phyloP scores from a whole-genome alignment of 2,329 filamentous ascomycete genomes.

The Raffaelea arxii region DNA sequence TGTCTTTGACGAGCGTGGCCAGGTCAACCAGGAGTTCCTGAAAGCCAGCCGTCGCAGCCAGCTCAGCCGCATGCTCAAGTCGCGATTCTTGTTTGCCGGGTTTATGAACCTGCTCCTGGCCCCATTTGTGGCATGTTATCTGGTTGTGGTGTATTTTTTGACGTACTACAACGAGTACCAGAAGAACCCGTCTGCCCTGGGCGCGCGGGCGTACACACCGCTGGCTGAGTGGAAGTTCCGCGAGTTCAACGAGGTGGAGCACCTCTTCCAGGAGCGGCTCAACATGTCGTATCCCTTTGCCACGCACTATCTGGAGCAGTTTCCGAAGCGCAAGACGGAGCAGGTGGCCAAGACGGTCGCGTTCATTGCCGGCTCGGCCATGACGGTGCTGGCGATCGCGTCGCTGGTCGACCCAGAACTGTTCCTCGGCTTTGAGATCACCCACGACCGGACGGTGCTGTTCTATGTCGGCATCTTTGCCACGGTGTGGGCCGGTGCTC shows the following conservation, averaged over 20 bases:
- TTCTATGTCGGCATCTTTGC: constrained; percentile 84
- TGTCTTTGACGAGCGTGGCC: constrained; percentile 82
- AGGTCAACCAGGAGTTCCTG: constrained; percentile 78
- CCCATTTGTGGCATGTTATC: constrained; percentile 78
- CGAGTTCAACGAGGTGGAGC: constrained; percentile 93
- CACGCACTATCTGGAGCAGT: constrained; percentile 86
- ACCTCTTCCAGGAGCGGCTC: constrained; percentile 79
- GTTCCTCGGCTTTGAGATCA: constrained; percentile 87
- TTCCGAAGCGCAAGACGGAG: constrained; percentile 88
- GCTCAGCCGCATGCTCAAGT: constrained; percentile 67
- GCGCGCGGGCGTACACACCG: constrained; percentile 84
- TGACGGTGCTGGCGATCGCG: constrained; percentile 73
- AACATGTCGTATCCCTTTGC: constrained; percentile 96
- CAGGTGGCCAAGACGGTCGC: constrained; percentile 76
- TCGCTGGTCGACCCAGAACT: constrained; percentile 85
- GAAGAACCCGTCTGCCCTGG: constrained; percentile 79
- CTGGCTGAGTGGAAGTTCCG: constrained; percentile 97
- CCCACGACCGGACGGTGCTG: constrained; percentile 74
- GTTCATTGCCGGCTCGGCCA: constrained; percentile 78
- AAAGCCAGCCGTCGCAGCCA: constrained; percentile 71
- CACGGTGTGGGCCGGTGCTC: constrained; percentile 71
- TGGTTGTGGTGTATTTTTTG: constrained; percentile 84
- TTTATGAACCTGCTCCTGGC: constrained; percentile 79
- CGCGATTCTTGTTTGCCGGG: constrained; percentile 73
- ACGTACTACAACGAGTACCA: constrained; percentile 97